Base-by-base conservation (phyloP, 441 rosid genomes). In the Corymbia citriodora region DNA sequence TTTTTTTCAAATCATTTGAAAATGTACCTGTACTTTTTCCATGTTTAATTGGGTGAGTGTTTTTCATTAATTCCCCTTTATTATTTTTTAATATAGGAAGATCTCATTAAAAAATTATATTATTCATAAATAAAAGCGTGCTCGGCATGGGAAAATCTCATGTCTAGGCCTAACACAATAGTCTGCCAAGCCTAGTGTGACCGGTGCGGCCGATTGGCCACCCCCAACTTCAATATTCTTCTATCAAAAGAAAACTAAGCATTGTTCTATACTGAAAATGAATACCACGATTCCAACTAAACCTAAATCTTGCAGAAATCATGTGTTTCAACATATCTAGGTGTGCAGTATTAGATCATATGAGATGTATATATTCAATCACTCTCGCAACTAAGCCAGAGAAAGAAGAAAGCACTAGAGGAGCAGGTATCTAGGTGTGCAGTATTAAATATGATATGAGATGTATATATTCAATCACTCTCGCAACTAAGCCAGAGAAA, bases 181-280 rank as follows among this genome's bases (percentile, higher is more conserved):
- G 63, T 57, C 27, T 57, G 63, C 3, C 1, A 6, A 23, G 63
- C 29, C 63, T 57, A 57, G 63, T 12, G 1, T 57, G 29, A 57
- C 6, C 1, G 1, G 3, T 2, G 1, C 0, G 0, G 29, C 29
- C 63, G 0, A 57, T 40, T 40, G 45, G 45, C 4, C 63, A 57
- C 63, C 63, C 11, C 27, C 29, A 13, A 57, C 63, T 57, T 10
- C 25, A 57, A 2, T 57, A 57, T 57, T 57, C 29, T 57, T 57
- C 63, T 57, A 23, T 57, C 14, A 10, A 57, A 10, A 57, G 29
- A 57, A 57, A 57, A 23, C 6, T 57, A 27, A 57, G 29, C 29
- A 57, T 57, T 23, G 29, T 23, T 55, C 29, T 57, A 12, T 1
- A 57, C 29, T 57, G 10, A 57, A 40, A 57, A 57, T 23, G 14